Percentiles rank a stretch among this genome's conserved stretches.
Conservation (phyloP, 352 stramenopile genomes). For the Detonula confervacea region DNA sequence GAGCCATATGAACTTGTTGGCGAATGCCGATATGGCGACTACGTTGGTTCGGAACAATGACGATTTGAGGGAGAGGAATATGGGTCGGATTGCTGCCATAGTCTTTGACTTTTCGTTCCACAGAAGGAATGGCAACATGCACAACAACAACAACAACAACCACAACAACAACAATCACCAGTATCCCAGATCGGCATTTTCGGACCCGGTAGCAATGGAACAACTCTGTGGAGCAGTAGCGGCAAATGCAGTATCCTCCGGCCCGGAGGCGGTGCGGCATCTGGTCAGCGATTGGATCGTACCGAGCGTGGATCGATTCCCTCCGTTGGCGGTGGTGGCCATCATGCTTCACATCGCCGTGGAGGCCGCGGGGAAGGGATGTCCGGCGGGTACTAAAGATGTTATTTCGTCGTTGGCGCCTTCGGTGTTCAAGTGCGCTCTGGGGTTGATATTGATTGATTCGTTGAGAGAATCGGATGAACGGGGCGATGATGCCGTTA, state of each 20-base stretch:
- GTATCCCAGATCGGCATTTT: slow-evolving; percentile 58
- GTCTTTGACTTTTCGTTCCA: slow-evolving; percentile 72
- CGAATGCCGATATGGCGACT: slow-evolving; percentile 25
- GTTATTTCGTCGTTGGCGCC: slow-evolving; percentile 56
- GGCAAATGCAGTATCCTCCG: slow-evolving; percentile 73
- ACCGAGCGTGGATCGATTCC: slow-evolving; percentile 57
- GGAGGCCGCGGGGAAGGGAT: slow-evolving; percentile 52
- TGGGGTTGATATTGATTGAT: slow-evolving; percentile 64
- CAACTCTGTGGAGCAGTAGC: slow-evolving; percentile 70
- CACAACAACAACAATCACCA: too few relatives aligned
- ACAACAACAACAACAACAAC: too few relatives aligned
- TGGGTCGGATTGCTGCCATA: slow-evolving; percentile 76
- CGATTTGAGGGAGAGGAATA: slow-evolving; percentile 75
- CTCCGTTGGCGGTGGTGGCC: slow-evolving; percentile 62
- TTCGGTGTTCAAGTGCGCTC: slow-evolving; percentile 52
- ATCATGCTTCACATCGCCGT: slow-evolving; percentile 63
- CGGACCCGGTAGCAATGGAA: slow-evolving; percentile 70
- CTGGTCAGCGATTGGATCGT: slow-evolving; percentile 81
- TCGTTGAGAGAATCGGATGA: slow-evolving; percentile 43
- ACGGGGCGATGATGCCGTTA: slow-evolving; percentile 3
- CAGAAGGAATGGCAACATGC: not conserved
- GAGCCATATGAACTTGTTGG: slow-evolving; percentile 40
- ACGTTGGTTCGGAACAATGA: slow-evolving; percentile 62
- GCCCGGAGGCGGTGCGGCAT: slow-evolving; percentile 55
- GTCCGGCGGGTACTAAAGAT: slow-evolving; percentile 62